Percentiles rank a stretch among this genome's conserved stretches.
Conservation (phyloP, 257 asterid species). For the Verbascum thapsus region DNA sequence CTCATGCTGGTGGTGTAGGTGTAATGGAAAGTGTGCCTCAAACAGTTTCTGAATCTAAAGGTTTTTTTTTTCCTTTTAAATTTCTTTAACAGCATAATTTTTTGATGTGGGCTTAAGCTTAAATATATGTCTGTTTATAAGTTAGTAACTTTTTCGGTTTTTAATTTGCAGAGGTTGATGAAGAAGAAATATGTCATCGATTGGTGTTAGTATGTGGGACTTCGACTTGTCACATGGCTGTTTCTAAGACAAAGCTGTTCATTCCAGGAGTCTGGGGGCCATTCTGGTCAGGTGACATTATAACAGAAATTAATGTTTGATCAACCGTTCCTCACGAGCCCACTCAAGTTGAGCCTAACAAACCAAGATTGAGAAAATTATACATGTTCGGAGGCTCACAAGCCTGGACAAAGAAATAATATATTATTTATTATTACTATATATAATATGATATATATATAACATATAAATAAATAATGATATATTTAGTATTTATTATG, state of each 20-base stretch:
- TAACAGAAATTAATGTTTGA: slow-evolving; percentile 2
- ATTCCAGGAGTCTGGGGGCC: slow-evolving; percentile 99
- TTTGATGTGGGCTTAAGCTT: slow-evolving; percentile 5
- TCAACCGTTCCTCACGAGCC: too few relatives aligned
- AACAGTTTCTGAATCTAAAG: slow-evolving; percentile 48
- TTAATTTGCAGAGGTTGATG: slow-evolving; percentile 53
- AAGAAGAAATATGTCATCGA: slow-evolving; percentile 76
- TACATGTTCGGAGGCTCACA: too few relatives aligned
- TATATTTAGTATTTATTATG: too few relatives aligned
- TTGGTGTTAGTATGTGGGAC: slow-evolving; percentile 99
- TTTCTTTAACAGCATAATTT: slow-evolving; percentile 10
- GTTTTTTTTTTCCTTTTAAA: slow-evolving; percentile 40
- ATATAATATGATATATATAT: too few relatives aligned
- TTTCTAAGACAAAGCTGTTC: slow-evolving; percentile 75
- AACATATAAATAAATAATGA: too few relatives aligned
- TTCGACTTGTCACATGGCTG: slow-evolving; percentile 96
- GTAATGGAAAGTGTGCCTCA: slow-evolving; percentile 82
- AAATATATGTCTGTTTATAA: slow-evolving; percentile 9
- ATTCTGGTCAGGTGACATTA: slow-evolving; percentile 87
- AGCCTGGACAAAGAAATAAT: too few relatives aligned
- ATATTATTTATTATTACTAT: too few relatives aligned
- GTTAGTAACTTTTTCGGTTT: slow-evolving; percentile 20
- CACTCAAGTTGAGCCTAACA: too few relatives aligned
- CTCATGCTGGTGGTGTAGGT: slow-evolving; percentile 99
- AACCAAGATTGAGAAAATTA: too few relatives aligned